Percentiles rank a stretch among this genome's conserved stretches.
phyloP scores from a whole-genome alignment of 164 flowering plant genomes.

The Annona cherimola region DNA sequence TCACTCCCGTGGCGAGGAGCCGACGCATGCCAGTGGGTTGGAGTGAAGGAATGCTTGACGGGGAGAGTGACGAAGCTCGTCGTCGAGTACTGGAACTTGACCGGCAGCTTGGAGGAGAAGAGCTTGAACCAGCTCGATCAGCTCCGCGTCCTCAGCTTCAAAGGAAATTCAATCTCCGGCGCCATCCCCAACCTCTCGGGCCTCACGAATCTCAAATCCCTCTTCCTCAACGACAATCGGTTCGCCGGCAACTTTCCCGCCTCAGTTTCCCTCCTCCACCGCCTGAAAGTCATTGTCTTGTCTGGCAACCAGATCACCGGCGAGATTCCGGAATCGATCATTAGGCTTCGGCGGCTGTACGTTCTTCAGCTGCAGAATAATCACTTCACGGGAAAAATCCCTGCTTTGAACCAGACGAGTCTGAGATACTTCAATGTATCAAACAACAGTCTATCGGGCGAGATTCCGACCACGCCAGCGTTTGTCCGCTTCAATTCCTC shows the following conservation, averaged over 20 bases:
- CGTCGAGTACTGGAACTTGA: slow-evolving; percentile 48
- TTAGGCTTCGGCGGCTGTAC: slow-evolving; percentile 42
- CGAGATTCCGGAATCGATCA: slow-evolving; percentile 40
- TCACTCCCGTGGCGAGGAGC: slow-evolving; percentile 38
- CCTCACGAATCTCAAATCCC: slow-evolving; percentile 62
- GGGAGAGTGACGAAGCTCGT: slow-evolving; percentile 81
- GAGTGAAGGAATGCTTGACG: slow-evolving; percentile 54
- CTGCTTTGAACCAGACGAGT: slow-evolving; percentile 57
- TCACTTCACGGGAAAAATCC: slow-evolving; percentile 49
- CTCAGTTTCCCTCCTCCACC: slow-evolving; percentile 55
- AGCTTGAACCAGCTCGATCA: slow-evolving; percentile 60
- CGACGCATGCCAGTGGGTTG: slow-evolving; percentile 57
- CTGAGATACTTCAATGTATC: slow-evolving; percentile 75
- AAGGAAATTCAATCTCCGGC: slow-evolving; percentile 66
- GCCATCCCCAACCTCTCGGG: slow-evolving; percentile 61
- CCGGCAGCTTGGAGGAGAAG: slow-evolving; percentile 41
- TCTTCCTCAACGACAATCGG: slow-evolving; percentile 56
- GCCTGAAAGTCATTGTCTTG: slow-evolving; percentile 54
- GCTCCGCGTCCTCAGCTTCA: slow-evolving; percentile 76
- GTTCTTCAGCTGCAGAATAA: slow-evolving; percentile 56
- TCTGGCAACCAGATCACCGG: slow-evolving; percentile 64
- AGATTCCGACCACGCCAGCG: slow-evolving; percentile 58
- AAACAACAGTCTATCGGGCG: slow-evolving; percentile 61
- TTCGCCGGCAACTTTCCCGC: slow-evolving; percentile 69
- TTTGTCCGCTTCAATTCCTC: slow-evolving; percentile 54